Evolutionary conservation across 345 rosid species (phyloP), one percentile per base, ranked within the genome.

Genomic region (Gossypium ekmanianum): DNA sequence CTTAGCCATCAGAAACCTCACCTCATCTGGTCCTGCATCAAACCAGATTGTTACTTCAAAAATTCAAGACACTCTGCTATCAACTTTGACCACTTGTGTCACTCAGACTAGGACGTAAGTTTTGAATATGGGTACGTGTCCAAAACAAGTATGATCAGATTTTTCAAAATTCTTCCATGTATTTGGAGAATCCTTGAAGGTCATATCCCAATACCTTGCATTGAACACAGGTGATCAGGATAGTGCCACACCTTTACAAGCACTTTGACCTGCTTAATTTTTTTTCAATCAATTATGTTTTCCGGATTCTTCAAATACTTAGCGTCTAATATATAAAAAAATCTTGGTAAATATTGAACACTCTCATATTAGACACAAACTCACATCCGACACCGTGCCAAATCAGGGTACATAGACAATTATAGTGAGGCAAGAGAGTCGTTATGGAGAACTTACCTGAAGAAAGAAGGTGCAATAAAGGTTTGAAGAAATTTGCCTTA

Each of bases 401-500:
- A 11, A 58, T 11, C 34, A 27, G 24, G 29, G 29, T 58, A 58
- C 62, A 58, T 11, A 58, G 62, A 34, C 55, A 6, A 47, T 5
- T 67, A 18, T 10, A 70, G 47, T 54, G 61, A 34, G 62, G 12
- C 2, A 2, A 71, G 12, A 34, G 12, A 39, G 11, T 13, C 4
- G 9, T n/a, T 55, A 24, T 10, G 11, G 63, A 65, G 27, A 29
- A 43, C 67, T 52, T 73, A 77, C 83, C 83, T 4, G 78, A 68
- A 52, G 77, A 73, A 73, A 80, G 73, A 68, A 76, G 78, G 39
- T 70, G 75, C 70, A 80, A 54, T 34, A 73, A 76, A 44, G 80
- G 83, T 56, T 76, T 73, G 45, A 80, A 80, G 64, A 68, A 80
- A 44, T 77, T 80, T 41, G 82, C 77, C 63, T 80, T 76, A 2